Evolutionary conservation across 768 basidiomycete species (phyloP).

Genomic region (Dacryopinax primogenitus): DNA sequence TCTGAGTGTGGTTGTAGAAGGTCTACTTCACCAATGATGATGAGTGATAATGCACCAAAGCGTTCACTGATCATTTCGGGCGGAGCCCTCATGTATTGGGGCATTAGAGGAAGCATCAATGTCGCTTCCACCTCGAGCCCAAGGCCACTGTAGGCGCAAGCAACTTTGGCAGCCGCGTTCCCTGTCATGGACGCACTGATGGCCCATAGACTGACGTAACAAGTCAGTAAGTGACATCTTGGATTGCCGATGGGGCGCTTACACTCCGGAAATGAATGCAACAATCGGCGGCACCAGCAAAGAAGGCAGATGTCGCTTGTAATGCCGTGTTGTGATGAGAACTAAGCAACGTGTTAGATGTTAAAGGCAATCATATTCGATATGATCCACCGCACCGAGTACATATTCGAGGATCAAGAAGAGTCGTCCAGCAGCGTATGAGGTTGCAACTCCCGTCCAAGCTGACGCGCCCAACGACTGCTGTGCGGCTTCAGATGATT

Average conservation of each 20-base stretch:
- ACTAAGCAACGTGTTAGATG: background rate
- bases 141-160: background rate
- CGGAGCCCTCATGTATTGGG: background rate
- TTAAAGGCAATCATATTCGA: too few relatives aligned
- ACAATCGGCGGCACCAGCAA: background rate
- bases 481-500: background rate
- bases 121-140: background rate
- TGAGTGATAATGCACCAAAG: background rate
- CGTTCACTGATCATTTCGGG: background rate
- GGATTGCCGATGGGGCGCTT: background rate
- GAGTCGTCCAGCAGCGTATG: conserved; percentile 6
- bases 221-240: background rate
- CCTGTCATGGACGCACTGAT: background rate
- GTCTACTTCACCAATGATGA: conserved; percentile 1
- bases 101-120: background rate
- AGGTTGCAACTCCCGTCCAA: conserved; percentile 4
- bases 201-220: background rate
- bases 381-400: background rate
- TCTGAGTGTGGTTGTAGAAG: background rate
- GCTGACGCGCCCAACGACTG: background rate
- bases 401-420: conserved; percentile 8
- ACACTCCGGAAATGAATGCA: background rate
- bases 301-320: background rate
- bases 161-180: background rate
- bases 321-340: background rate